Conservation (phyloP, 352 stramenopile species). For the Elongisporangium undulatum region DNA sequence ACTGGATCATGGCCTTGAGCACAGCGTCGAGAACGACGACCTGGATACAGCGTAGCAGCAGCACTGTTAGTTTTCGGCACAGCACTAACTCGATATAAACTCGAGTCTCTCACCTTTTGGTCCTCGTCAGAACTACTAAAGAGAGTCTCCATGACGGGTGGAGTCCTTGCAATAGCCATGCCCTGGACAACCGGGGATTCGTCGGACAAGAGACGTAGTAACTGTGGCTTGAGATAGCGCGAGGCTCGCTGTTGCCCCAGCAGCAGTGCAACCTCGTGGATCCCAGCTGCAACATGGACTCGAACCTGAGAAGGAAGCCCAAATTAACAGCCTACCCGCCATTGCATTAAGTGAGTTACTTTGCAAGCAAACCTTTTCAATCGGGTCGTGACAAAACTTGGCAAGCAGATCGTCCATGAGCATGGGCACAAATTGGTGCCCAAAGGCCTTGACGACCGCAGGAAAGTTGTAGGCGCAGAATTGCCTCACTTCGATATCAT, state of each 20-base stretch:
- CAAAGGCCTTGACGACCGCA: constrained; percentile 70
- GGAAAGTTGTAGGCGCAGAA: constrained; percentile 79
- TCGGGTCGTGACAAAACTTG: constrained; percentile 48
- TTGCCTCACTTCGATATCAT: constrained; percentile 58
- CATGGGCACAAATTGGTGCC: constrained; percentile 36
- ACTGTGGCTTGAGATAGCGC: constrained; percentile 58
- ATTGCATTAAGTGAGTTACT: not conserved
- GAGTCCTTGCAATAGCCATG: constrained; percentile 46
- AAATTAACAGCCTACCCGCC: not conserved
- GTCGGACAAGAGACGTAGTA: constrained; percentile 60
- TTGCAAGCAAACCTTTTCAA: constrained; percentile 30
- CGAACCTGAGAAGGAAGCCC: constrained; percentile 32
- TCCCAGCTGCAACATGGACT: constrained; percentile 54
- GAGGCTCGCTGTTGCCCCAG: constrained; percentile 52
- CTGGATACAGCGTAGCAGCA: constrained; percentile 17
- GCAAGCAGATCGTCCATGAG: constrained; percentile 72
- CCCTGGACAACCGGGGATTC: constrained; percentile 57
- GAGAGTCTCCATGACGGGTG: constrained; percentile 44
- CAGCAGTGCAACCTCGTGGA: constrained; percentile 69
- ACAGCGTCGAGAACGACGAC: constrained; percentile 39
- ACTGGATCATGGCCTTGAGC: constrained; percentile 69
- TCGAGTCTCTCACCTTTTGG: constrained; percentile 42
- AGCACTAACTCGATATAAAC: not conserved
- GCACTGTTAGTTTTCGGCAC: not conserved
- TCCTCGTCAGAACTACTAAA: constrained; percentile 56